Percentiles rank a stretch among this genome's conserved stretches.
Evolutionary conservation across 176 grass and related monocot species (phyloP).

Genomic region (Cenchrus purpureus): DNA sequence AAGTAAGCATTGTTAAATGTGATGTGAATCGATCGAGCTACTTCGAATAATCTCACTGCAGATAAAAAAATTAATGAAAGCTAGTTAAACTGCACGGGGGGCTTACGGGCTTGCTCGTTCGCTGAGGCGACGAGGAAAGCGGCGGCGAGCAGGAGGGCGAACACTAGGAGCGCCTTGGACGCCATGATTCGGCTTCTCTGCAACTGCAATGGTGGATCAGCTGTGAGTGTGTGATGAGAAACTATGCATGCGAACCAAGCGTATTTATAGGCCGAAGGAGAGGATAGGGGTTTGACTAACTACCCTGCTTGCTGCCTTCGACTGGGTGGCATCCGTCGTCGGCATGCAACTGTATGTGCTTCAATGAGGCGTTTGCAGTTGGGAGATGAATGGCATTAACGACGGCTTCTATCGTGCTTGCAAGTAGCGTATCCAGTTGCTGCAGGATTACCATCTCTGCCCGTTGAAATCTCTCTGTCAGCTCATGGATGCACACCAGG

Average conservation of each 20-base stretch:
- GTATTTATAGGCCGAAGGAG: slow-evolving; percentile 17
- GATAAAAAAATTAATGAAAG: no score
- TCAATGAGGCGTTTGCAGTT: slow-evolving; percentile 1
- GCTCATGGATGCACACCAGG: no score
- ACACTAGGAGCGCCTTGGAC: slow-evolving; percentile 50
- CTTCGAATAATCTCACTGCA: not conserved
- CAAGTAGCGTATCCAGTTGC: not conserved
- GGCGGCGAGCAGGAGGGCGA: slow-evolving; percentile 50
- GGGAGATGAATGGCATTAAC: slow-evolving; percentile 19
- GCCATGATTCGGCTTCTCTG: slow-evolving; percentile 8
- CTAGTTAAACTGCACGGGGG: not conserved
- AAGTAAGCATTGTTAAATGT: no score
- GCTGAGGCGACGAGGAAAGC: slow-evolving; percentile 51
- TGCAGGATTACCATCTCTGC: not conserved
- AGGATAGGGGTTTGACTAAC: no score
- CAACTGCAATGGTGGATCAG: not conserved
- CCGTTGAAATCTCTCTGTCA: not conserved
- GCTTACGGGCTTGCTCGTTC: slow-evolving; percentile 51
- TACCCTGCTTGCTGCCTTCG: no score
- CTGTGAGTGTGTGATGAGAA: slow-evolving; percentile 15
- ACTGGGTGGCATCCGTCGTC: not conserved
- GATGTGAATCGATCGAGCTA: not conserved
- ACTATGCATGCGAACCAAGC: not conserved
- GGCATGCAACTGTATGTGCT: not conserved
- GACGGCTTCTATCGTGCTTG: not conserved